Evolutionary conservation across 1,139 yeast genomes (phyloP).

Genomic region (Zygotorulaspora mrakii): DNA sequence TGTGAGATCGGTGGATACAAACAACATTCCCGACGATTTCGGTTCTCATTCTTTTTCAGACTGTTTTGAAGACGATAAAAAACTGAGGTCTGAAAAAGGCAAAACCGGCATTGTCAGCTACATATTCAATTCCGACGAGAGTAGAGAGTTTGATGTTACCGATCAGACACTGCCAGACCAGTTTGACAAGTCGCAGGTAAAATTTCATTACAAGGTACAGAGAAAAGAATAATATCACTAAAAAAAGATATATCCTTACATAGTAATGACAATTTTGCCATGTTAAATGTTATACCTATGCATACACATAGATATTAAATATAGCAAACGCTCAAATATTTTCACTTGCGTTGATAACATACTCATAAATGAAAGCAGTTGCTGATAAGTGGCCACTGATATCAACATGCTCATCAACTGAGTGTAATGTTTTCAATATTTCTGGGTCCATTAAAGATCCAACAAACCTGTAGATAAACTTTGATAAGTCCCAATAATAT

Average conservation of each 20-base stretch:
- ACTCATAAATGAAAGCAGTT: constrained; percentile 58
- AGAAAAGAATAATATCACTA: too few species aligned
- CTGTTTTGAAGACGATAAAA: background rate
- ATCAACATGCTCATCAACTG: constrained; percentile 55
- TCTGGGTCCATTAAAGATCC: constrained; percentile 25
- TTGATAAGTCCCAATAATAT: constrained; percentile 71
- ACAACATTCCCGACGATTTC: background rate
- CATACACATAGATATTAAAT: too few species aligned
- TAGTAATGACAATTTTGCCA: too few species aligned
- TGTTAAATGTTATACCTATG: too few species aligned
- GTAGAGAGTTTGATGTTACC: too few species aligned
- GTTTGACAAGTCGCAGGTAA: too few species aligned
- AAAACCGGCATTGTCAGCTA: too few species aligned
- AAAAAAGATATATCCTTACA: too few species aligned
- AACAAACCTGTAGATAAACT: constrained; percentile 58
- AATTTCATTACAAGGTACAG: too few species aligned
- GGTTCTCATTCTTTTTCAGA: background rate
- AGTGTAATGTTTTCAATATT: constrained; percentile 42
- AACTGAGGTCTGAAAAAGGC: background rate
- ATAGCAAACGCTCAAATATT: constrained; percentile 18
- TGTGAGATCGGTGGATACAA: background rate
- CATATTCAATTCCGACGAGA: too few species aligned
- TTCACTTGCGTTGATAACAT: constrained; percentile 40
- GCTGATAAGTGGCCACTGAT: constrained; percentile 53
- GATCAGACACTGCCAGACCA: too few species aligned